These are phyloP conservation scores for Penicillium sclerotigenum DNA, from an alignment of 2,329 filamentous ascomycete species.

Conservation along the genomic window DNA sequence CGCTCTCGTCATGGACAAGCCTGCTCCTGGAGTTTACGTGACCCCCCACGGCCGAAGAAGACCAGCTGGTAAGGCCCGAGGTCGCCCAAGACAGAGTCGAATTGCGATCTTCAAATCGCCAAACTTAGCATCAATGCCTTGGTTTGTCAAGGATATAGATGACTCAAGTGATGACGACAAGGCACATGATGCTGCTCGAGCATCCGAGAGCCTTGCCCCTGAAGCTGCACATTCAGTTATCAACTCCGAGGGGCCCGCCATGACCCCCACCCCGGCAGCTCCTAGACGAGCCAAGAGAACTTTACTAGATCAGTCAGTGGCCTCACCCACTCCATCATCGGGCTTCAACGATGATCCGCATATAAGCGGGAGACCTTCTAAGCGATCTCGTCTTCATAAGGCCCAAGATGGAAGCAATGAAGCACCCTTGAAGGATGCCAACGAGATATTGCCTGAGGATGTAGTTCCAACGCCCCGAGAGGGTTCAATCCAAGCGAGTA, in stretches of 20 bases:
- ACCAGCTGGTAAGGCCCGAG: conserved; percentile 37
- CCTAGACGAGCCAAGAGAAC: background rate
- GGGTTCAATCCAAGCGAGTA: background rate
- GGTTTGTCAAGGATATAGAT: conserved; percentile 30
- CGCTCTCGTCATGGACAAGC: conserved; percentile 37
- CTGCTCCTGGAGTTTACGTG: conserved; percentile 40
- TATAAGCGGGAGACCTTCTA: conserved; percentile 16
- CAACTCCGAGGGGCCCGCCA: background rate
- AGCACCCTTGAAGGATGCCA: background rate
- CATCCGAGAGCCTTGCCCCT: background rate
- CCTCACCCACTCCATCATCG: background rate
- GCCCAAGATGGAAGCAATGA: background rate
- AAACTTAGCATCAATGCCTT: conserved; percentile 33
- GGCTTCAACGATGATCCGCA: background rate
- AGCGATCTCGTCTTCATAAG: conserved; percentile 17
- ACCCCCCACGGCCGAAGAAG: conserved; percentile 40
- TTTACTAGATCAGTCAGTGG: background rate
- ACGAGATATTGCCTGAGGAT: background rate
- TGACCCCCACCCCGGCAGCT: background rate
- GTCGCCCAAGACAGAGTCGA: conserved; percentile 39
- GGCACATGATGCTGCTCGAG: background rate
- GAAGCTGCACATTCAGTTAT: background rate
- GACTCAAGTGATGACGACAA: conserved; percentile 7
- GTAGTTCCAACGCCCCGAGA: background rate
- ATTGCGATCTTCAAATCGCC: conserved; percentile 41